Conservation (phyloP, 176 grass and related monocot genomes). For the Musa troglodytarum region DNA sequence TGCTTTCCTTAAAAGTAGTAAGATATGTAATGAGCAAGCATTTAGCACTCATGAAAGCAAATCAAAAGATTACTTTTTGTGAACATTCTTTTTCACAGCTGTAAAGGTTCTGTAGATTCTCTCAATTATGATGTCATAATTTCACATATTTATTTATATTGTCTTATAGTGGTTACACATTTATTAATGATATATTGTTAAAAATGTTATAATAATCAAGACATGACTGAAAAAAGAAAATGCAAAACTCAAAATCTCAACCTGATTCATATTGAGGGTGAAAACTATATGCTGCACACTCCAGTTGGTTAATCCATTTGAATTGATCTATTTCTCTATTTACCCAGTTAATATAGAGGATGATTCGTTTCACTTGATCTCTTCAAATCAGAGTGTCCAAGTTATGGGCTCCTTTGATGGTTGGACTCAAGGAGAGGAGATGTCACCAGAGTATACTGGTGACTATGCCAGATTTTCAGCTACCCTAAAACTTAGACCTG, state of each 20-base stretch:
- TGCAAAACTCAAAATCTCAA: not conserved
- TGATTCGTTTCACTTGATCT: not conserved
- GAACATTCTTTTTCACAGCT: not conserved
- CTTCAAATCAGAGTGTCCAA: conserved; percentile 51
- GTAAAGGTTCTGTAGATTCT: not conserved
- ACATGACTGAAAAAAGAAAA: not conserved
- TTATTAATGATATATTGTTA: not conserved
- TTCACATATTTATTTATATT: too few relatives aligned
- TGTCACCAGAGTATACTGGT: conserved; percentile 70
- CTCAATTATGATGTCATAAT: not conserved
- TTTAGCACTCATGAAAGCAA: not conserved
- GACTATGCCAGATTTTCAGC: conserved; percentile 65
- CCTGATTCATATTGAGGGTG: not conserved
- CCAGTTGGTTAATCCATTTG: not conserved
- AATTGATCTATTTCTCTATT: not conserved
- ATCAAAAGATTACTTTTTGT: not conserved
- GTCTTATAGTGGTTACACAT: too few relatives aligned
- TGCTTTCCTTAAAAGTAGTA: not conserved
- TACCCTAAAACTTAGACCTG: conserved; percentile 73
- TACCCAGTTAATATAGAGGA: not conserved
- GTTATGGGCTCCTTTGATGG: conserved; percentile 95
- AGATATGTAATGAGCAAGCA: not conserved
- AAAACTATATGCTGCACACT: not conserved
- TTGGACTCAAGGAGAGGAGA: conserved; percentile 68
- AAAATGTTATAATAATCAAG: not conserved